Percentiles rank a stretch among this genome's conserved stretches.
Evolutionary conservation across 371 early-diverging fungal species (phyloP).

Genomic region (Zychaea mexicana): DNA sequence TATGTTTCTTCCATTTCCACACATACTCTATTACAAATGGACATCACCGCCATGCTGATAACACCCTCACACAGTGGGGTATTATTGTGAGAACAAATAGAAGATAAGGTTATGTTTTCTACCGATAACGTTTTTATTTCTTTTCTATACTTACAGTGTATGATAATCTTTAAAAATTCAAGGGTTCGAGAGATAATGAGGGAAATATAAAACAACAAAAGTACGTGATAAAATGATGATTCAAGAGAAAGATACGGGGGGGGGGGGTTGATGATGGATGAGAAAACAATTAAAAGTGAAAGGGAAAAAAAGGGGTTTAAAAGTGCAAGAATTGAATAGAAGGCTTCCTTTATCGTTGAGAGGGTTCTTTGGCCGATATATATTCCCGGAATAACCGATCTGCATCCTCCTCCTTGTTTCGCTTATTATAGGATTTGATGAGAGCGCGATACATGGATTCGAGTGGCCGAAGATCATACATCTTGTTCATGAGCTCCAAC

Average conservation of each 20-base stretch:
- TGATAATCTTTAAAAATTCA: neutral
- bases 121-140: neutral
- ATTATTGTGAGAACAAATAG: neutral
- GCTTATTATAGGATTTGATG: conserved; percentile 39
- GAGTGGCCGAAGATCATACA: conserved; percentile 35
- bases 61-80: neutral
- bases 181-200: neutral
- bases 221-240: neutral
- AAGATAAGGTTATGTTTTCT: neutral
- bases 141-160: conserved; percentile 1
- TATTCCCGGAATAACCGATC: conserved; percentile 26
- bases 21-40: neutral
- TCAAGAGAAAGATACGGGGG: too few relatives aligned
- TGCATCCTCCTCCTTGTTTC: conserved; percentile 38
- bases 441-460: conserved; percentile 42
- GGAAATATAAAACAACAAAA: neutral
- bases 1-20: neutral
- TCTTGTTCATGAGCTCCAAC: conserved; percentile 37
- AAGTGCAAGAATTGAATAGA: neutral
- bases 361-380: conserved; percentile 3
- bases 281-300: neutral
- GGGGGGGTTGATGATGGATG: too few relatives aligned
- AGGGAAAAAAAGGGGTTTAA: neutral
- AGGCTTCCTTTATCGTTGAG: conserved; percentile 3
- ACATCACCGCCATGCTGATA: neutral